These are phyloP conservation scores for Phytophthora colocasiae DNA, from an alignment of 352 stramenopile species.

Conservation along the genomic window DNA sequence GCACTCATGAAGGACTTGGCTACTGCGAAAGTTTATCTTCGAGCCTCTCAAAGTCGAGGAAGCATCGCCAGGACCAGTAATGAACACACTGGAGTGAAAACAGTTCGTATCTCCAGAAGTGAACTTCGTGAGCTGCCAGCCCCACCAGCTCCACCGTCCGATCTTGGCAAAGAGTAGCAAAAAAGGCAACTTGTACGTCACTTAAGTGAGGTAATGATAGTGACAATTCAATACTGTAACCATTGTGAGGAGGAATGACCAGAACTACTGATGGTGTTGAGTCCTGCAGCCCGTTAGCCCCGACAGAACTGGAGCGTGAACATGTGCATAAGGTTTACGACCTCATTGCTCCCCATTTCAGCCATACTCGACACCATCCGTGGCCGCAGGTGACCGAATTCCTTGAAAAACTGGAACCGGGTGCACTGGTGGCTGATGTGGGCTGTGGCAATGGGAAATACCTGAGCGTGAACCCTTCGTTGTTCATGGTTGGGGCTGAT, in stretches of 20 bases:
- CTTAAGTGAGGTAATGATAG: conserved; percentile 17
- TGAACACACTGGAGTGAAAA: conserved; percentile 37
- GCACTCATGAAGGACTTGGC: conserved; percentile 79
- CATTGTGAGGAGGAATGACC: conserved; percentile 23
- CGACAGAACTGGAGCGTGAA: conserved; percentile 72
- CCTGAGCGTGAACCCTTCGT: conserved; percentile 57
- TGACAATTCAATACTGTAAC: conserved; percentile 15
- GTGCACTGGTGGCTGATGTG: conserved; percentile 75
- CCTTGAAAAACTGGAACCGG: conserved; percentile 47
- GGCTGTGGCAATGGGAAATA: conserved; percentile 91
- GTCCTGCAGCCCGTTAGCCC: conserved; percentile 35
- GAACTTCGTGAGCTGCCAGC: conserved; percentile 66
- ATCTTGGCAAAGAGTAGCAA: conserved; percentile 18
- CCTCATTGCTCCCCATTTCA: conserved; percentile 85
- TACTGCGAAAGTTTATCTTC: conserved; percentile 73
- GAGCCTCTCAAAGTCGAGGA: conserved; percentile 52
- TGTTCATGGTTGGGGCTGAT: conserved; percentile 79
- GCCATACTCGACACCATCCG: conserved; percentile 81
- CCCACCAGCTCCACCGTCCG: conserved; percentile 29
- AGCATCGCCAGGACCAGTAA: conserved; percentile 27
- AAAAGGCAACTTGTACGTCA: conserved; percentile 29
- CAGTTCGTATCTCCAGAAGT: conserved; percentile 73
- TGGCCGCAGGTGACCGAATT: conserved; percentile 84
- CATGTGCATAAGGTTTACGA: conserved; percentile 90
- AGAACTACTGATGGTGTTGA: conserved; percentile 5